A percentile compares a stretch with the other conserved stretches of the same genome.
Conservation (phyloP, 176 grass and related monocot genomes). For the Oryza officinalis region DNA sequence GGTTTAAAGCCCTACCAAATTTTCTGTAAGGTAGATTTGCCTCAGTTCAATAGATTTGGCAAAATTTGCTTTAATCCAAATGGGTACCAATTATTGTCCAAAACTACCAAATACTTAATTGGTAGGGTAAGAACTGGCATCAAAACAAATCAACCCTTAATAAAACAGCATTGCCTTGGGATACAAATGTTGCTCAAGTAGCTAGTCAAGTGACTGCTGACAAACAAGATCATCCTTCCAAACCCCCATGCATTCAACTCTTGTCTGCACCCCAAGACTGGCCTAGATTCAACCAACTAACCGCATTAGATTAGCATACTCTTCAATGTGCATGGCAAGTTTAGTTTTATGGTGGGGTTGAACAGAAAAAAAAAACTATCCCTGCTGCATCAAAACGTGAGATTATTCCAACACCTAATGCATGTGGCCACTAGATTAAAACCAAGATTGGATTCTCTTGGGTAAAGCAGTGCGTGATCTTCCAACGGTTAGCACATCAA, state of each 20-base stretch:
- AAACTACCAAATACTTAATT: no score
- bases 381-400: constrained; percentile 7
- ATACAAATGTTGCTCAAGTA: neutral
- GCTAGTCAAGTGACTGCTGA: neutral
- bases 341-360: neutral
- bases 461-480: constrained; percentile 40
- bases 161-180: neutral
- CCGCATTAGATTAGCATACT: neutral
- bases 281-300: constrained; percentile 30
- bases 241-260: neutral
- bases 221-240: neutral
- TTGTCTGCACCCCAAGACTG: constrained; percentile 23
- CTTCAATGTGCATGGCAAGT: constrained; percentile 4
- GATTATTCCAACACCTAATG: constrained; percentile 29
- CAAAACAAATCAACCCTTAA: neutral
- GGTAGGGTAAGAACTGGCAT: no score
- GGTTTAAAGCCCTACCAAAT: no score
- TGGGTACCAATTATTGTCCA: no score
- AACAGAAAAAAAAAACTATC: constrained; percentile 7
- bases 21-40: no score
- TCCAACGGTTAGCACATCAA: constrained; percentile 28
- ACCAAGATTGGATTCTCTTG: constrained; percentile 48
- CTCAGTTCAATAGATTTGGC: no score
- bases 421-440: constrained; percentile 46
- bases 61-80: no score